Evolutionary conservation across 2,329 filamentous ascomycete species (phyloP), one percentile per base, ranked within the genome.

Genomic region (Penicillium psychrosexuale): DNA sequence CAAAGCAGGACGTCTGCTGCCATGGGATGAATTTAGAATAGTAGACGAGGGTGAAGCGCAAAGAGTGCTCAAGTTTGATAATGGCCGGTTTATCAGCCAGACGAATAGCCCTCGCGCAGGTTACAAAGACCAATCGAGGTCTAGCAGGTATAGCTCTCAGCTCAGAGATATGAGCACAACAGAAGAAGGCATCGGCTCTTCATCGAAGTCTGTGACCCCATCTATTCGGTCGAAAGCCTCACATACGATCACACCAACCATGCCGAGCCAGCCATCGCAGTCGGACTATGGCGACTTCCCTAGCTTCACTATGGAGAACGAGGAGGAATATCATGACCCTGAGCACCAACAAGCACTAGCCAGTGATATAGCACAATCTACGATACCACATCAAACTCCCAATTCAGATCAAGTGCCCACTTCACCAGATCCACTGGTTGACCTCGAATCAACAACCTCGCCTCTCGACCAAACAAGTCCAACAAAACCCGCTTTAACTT

Each of bases 11-110:
- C 88, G 84, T 65, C 75, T 97, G 42, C 78, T 97, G 28, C 88
- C 93, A 0, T 99, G 95, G 94, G 81, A 88, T 57, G 80, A 85
- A 12, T 99, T 94, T 68, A 84, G 90, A 30, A 85, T 97, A 0
- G 77, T 97, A 4, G 89, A 94, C 61, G 90, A 96, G 70, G 91
- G 91, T 0, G 84, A 87, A 0, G 84, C 85, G 9, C 94, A 99
- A 73, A 91, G 89, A 64, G 81, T 92, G 1, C 77, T 99, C 15
- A 80, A 78, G 3, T 86, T 87, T 60, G 78, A 78, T 15, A 78
- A 80, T 60, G 87, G 85, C 2, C 84, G 81, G 49, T 78, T 95
- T 17, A 75, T 86, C 31, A 89, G 85, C 51, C 86, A 91, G 64
- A 74, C 80, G 1, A 88, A 82, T 57, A 82, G 78, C 37, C 82